A percentile compares a stretch with the other conserved stretches of the same genome.
Evolutionary conservation across 2,329 filamentous ascomycete genomes (phyloP).

Genomic region (Taxawa tesnikishii): DNA sequence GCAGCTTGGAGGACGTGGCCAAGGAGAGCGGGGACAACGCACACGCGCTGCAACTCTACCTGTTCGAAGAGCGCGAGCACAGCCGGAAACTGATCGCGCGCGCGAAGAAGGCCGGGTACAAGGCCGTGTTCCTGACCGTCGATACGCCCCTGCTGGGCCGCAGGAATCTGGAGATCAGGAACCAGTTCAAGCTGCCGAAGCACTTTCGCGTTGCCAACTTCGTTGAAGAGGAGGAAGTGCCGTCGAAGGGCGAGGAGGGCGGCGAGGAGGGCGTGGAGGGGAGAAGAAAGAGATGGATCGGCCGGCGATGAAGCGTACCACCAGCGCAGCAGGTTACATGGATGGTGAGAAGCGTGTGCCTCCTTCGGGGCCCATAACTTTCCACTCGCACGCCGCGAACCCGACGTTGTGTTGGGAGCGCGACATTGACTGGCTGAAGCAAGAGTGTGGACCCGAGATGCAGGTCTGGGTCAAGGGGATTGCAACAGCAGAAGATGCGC

Average conservation of each 20-base stretch:
- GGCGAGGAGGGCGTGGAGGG: conserved; percentile 8
- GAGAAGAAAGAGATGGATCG: conserved; percentile 6
- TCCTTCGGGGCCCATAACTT: conserved; percentile 23
- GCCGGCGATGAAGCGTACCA: conserved; percentile 12
- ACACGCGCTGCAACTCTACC: conserved; percentile 42
- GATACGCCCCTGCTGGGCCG: conserved; percentile 43
- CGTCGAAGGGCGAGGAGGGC: conserved; percentile 5
- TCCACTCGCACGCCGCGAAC: conserved; percentile 27
- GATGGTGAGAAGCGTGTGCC: conserved; percentile 17
- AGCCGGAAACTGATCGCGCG: conserved; percentile 26
- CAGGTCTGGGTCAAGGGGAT: conserved; percentile 36
- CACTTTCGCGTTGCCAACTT: conserved; percentile 24
- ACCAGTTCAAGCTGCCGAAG: conserved; percentile 33
- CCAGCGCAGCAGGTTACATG: conserved; percentile 2
- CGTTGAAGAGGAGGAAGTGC: conserved; percentile 12
- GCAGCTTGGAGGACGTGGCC: conserved; percentile 39
- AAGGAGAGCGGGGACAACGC: conserved; percentile 24
- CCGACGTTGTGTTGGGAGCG: conserved; percentile 33
- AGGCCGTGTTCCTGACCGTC: conserved; percentile 44
- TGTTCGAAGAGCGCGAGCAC: conserved; percentile 40
- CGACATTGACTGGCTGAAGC: conserved; percentile 38
- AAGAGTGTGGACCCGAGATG: conserved; percentile 30
- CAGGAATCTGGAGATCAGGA: conserved; percentile 42
- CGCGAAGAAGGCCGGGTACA: conserved; percentile 33
- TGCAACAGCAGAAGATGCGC: conserved; percentile 28